Evolutionary conservation across 2,329 filamentous ascomycete genomes (phyloP).

Genomic region (Pseudogymnoascus sp.): DNA sequence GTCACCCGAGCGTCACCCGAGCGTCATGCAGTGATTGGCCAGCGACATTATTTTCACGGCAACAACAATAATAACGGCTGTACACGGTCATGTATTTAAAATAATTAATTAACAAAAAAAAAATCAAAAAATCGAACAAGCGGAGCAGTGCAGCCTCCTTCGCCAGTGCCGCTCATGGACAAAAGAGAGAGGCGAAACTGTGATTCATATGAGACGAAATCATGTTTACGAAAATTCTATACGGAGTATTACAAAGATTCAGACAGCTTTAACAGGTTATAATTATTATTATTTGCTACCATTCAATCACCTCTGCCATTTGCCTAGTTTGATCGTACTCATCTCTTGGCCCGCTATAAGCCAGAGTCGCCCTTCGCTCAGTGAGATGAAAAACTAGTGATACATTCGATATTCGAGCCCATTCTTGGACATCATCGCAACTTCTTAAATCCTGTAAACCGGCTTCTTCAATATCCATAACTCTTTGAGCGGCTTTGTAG

Average conservation of each 20-base stretch:
- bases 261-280: too few relatives aligned
- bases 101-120: too few relatives aligned
- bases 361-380: neutral
- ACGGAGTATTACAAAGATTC: too few relatives aligned
- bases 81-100: too few relatives aligned
- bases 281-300: neutral
- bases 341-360: neutral
- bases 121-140: too few relatives aligned
- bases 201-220: neutral
- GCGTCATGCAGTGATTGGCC: too few relatives aligned
- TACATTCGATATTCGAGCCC: slow-evolving; percentile 5
- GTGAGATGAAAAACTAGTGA: neutral
- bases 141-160: too few relatives aligned
- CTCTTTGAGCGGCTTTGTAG: neutral
- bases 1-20: too few relatives aligned
- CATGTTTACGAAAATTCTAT: too few relatives aligned
- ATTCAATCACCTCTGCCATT: neutral
- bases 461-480: neutral
- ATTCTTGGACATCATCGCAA: slow-evolving; percentile 15
- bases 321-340: neutral
- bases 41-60: too few relatives aligned
- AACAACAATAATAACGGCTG: too few relatives aligned
- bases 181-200: neutral
- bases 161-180: neutral
- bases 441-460: slow-evolving; percentile 12